Percentiles rank a stretch among this genome's conserved stretches.
Evolutionary conservation across 2,329 filamentous ascomycete genomes (phyloP).

Genomic region (Ophiosphaerella korrae): DNA sequence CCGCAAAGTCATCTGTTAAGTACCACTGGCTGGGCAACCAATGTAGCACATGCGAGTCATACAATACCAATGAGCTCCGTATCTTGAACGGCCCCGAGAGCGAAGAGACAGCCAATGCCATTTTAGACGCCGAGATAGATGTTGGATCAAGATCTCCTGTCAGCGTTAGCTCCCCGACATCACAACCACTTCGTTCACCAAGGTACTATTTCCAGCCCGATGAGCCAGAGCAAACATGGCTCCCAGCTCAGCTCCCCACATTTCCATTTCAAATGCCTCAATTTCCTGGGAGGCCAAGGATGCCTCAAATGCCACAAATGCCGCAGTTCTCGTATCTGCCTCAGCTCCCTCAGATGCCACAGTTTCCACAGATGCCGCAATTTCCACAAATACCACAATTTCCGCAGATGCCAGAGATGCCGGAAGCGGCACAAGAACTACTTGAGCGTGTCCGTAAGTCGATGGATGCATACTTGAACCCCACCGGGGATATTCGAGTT

Average conservation of each 20-base stretch:
- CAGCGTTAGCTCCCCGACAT: slow-evolving; percentile 40
- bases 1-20: slow-evolving; percentile 78
- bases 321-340: slow-evolving; percentile 39
- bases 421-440: slow-evolving; percentile 42
- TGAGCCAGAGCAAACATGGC: slow-evolving; percentile 45
- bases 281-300: slow-evolving; percentile 37
- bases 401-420: slow-evolving; percentile 34
- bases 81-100: slow-evolving; percentile 49
- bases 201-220: slow-evolving; percentile 46
- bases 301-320: slow-evolving; percentile 40
- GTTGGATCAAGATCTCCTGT: slow-evolving; percentile 33
- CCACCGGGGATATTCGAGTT: slow-evolving; percentile 38
- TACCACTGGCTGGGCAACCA: slow-evolving; percentile 97
- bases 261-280: slow-evolving; percentile 46
- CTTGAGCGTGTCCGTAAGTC: slow-evolving; percentile 45
- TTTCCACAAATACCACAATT: slow-evolving; percentile 34
- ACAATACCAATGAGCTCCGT: slow-evolving; percentile 58
- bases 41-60: slow-evolving; percentile 67
- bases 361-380: slow-evolving; percentile 33
- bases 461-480: slow-evolving; percentile 53
- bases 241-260: slow-evolving; percentile 42
- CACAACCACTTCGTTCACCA: slow-evolving; percentile 39
- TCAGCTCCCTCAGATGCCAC: slow-evolving; percentile 39
- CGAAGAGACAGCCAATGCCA: slow-evolving; percentile 41
- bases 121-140: slow-evolving; percentile 36